Evolutionary conservation across 2,329 filamentous ascomycete species (phyloP), one percentile per base, ranked within the genome.

Genomic region (Dactylonectria estremocensis): DNA sequence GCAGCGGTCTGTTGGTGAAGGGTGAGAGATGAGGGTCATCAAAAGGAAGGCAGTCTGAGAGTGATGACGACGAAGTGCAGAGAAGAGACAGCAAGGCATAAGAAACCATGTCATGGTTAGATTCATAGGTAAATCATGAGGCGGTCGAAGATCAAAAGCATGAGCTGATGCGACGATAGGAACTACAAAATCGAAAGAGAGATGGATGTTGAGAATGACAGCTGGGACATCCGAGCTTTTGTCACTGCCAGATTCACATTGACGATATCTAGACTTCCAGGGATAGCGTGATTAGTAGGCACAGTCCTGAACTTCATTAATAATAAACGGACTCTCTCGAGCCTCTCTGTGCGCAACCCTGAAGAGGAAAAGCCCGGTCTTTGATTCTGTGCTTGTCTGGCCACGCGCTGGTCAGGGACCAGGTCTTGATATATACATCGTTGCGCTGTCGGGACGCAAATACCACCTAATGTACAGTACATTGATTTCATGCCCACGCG

Each of bases 391-490:
- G 50, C 50, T 37, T 53, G 63, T 46, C 64, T 63, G 48, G 67
- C 72, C 72, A 73, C 73, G 72, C 69, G 65, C 55, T 65, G 61
- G 63, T 61, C 73, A 74, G 66, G 73, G 73, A 65, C 71, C 58
- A 72, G 70, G 64, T 58, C 65, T 71, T 63, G 53, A 68, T 28
- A 4, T 28, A 61, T 58, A 67, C 63, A 61, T 72, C 69, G 71
- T 69, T 62, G 69, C 62, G 46, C 58, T 63, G 72, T 64, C 66
- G 69, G 64, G 61, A 69, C 69, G 48, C 50, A 61, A 61, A 65
- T 53, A 58, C 60, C 63, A 63, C 65, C 53, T 66, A 48, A n/a
- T n/a, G n/a, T n/a, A n/a, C n/a, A n/a, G n/a, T n/a, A n/a, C 28
- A 61, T 48, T 54, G 37, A 54, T 60, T 50, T 53, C 28, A 53